Conservation (phyloP, 176 grass and related monocot species). For the Canna indica region DNA sequence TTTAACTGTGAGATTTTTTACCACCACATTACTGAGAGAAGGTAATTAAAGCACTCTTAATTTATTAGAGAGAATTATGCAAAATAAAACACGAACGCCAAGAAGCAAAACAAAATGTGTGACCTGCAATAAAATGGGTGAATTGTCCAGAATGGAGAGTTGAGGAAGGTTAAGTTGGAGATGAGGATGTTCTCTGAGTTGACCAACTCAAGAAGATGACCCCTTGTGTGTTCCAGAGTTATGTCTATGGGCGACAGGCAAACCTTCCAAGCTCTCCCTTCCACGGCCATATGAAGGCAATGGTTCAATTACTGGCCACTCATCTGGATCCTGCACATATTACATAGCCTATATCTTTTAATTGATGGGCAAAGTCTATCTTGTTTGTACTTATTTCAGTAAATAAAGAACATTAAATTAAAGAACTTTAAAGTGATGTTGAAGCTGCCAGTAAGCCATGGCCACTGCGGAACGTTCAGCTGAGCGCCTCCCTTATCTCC, state of each 20-base stretch:
- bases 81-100: background rate
- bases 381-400: background rate
- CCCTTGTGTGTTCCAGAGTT: slow-evolving; percentile 75
- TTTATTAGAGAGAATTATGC: background rate
- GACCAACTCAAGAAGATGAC: slow-evolving; percentile 87
- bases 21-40: slow-evolving; percentile 59
- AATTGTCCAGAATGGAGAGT: slow-evolving; percentile 97
- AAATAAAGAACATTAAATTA: background rate
- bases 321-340: slow-evolving; percentile 49
- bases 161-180: slow-evolving; percentile 57
- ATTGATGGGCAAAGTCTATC: too few relatives aligned
- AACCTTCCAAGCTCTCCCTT: slow-evolving; percentile 59
- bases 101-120: background rate
- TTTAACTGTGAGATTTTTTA: too few relatives aligned
- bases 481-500: too few relatives aligned
- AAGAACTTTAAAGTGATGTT: slow-evolving; percentile 88
- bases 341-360: background rate
- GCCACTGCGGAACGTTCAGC: slow-evolving; percentile 56
- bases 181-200: slow-evolving; percentile 68
- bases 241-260: slow-evolving; percentile 68
- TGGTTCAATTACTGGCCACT: slow-evolving; percentile 77
- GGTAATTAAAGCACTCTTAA: too few relatives aligned
- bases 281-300: slow-evolving; percentile 83
- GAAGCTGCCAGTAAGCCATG: slow-evolving; percentile 82
- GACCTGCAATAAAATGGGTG: slow-evolving; percentile 94